These are phyloP conservation scores for Phyllosticta paracitricarpa DNA, from an alignment of 2,329 filamentous ascomycete species.

Conservation along the genomic window DNA sequence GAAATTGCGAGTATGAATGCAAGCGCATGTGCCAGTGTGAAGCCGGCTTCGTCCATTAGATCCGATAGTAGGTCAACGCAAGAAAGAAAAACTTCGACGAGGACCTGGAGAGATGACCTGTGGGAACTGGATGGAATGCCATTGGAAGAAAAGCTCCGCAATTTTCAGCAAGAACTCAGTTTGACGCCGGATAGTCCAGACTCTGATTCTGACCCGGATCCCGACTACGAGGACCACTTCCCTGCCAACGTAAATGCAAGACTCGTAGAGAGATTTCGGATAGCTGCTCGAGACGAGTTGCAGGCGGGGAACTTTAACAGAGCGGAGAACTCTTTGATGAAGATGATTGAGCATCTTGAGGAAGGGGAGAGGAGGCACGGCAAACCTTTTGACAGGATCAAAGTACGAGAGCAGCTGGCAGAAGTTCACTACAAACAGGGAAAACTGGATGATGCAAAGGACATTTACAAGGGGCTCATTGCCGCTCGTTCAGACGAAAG, in stretches of 20 bases:
- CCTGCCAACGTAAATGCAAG: neutral
- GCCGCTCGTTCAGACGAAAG: neutral
- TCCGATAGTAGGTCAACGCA: neutral
- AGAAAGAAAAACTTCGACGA: neutral
- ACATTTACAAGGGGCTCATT: conserved; percentile 1
- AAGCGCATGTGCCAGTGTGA: neutral
- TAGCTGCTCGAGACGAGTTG: neutral
- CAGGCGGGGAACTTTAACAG: conserved; percentile 4
- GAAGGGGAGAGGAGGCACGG: conserved; percentile 2
- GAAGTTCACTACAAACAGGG: conserved; percentile 7
- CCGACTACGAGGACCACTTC: conserved; percentile 5
- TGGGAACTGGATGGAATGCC: neutral
- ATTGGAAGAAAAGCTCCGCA: neutral
- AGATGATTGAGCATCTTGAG: conserved; percentile 5
- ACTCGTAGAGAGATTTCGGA: conserved; percentile 2
- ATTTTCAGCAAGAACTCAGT: neutral
- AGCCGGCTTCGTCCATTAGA: neutral
- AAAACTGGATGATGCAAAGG: conserved; percentile 7
- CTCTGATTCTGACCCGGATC: conserved; percentile 6
- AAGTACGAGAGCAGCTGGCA: conserved; percentile 2
- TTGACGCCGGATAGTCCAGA: neutral
- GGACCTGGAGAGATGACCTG: neutral
- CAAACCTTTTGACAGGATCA: neutral
- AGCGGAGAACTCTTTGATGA: conserved; percentile 5
- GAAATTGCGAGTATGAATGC: neutral